phyloP scores from a whole-genome alignment of 1,284 basidiomycete species.

The Ceratobasidium sp. region DNA sequence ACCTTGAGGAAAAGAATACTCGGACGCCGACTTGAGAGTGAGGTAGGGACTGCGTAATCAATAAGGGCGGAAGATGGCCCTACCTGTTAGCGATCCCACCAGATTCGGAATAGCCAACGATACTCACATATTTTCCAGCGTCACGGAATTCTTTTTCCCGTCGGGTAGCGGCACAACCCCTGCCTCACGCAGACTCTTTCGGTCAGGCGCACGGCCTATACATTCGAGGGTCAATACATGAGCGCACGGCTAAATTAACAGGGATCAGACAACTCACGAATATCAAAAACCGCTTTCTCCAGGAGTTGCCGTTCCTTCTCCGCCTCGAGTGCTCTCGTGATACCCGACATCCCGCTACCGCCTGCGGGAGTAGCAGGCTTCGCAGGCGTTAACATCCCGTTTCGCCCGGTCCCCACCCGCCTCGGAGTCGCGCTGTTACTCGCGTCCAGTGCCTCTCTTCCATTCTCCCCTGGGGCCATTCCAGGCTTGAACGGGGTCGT shows the following conservation, averaged over 20 bases:
- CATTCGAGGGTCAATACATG: background rate
- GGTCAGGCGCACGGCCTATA: conserved; percentile 7
- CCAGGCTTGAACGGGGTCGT: conserved; percentile 76
- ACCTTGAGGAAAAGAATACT: conserved; percentile 51
- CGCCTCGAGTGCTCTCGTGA: conserved; percentile 27
- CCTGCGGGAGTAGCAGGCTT: conserved; percentile 34
- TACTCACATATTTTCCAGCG: conserved; percentile 17
- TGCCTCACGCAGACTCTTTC: conserved; percentile 30
- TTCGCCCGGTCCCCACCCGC: conserved; percentile 45
- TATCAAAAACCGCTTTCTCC: conserved; percentile 34
- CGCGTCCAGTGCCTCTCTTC: conserved; percentile 48
- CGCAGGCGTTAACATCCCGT: conserved; percentile 45
- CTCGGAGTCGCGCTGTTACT: conserved; percentile 52
- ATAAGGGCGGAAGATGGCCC: conserved; percentile 24
- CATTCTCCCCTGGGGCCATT: conserved; percentile 66
- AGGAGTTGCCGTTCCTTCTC: conserved; percentile 20
- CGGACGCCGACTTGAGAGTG: conserved; percentile 36
- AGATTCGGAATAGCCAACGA: background rate
- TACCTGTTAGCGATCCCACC: background rate
- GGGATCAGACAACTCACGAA: conserved; percentile 6
- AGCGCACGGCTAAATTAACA: too few relatives aligned
- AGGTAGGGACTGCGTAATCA: conserved; percentile 43
- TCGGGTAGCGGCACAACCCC: conserved; percentile 8
- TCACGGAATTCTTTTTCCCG: background rate
- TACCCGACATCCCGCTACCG: conserved; percentile 57